Conservation (phyloP, 129 eudicot genomes). For the Lactuca sativa region DNA sequence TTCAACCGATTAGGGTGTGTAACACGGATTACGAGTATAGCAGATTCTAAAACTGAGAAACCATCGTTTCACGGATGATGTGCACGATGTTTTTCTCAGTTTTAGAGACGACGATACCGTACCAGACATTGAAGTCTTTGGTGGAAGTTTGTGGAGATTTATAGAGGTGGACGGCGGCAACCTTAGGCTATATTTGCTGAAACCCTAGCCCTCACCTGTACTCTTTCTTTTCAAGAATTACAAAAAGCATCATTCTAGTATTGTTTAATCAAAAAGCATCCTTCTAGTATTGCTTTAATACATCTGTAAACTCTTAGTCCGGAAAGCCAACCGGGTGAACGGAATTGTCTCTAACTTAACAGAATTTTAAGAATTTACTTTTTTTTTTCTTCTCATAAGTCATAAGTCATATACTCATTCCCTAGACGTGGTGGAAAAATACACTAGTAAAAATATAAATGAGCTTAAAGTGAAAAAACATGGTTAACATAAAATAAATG, state of each 20-base stretch:
- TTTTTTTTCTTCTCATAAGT: too few species aligned
- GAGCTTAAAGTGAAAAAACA: too few species aligned
- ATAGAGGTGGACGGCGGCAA: not conserved
- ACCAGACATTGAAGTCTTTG: not conserved
- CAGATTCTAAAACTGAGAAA: constrained; percentile 10
- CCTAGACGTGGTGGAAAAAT: too few species aligned
- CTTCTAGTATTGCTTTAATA: too few species aligned
- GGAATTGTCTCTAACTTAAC: too few species aligned
- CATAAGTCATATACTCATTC: too few species aligned
- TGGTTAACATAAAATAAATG: too few species aligned
- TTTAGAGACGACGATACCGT: constrained; percentile 20
- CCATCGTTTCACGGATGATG: not conserved
- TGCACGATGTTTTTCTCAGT: constrained; percentile 20
- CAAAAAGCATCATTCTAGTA: not conserved
- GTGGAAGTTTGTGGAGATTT: not conserved
- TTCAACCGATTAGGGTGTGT: not conserved
- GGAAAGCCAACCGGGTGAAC: too few species aligned
- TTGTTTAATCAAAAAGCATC: too few species aligned
- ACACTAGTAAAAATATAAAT: too few species aligned
- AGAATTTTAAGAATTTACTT: too few species aligned
- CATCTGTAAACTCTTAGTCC: too few species aligned
- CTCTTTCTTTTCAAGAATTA: not conserved
- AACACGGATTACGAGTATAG: not conserved
- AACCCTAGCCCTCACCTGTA: constrained; percentile 3
- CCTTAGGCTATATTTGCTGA: not conserved